Percentiles rank a stretch among this genome's conserved stretches.
Conservation (phyloP, 129 eudicot species). For the Glebionis coronaria region DNA sequence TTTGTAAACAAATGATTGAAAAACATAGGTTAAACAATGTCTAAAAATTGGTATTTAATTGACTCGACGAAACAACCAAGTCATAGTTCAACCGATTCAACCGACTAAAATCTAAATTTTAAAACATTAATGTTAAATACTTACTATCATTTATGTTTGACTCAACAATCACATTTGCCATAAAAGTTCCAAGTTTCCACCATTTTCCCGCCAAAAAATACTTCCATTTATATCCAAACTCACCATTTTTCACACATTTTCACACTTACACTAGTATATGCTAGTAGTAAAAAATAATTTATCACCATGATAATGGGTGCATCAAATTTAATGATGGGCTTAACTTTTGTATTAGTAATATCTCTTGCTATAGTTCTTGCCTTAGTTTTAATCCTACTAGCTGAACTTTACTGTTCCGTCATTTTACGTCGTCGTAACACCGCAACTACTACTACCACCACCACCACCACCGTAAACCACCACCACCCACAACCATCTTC, state of each 20-base stretch:
- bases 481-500: neutral
- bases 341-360: constrained; percentile 56
- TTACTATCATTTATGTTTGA: constrained; percentile 5
- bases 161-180: constrained; percentile 17
- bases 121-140: neutral
- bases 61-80: too few relatives aligned
- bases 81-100: too few relatives aligned
- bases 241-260: constrained; percentile 15
- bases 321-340: too few relatives aligned
- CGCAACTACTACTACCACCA: neutral
- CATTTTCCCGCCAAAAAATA: constrained; percentile 53
- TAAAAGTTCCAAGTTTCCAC: constrained; percentile 1
- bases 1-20: too few relatives aligned
- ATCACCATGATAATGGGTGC: too few relatives aligned
- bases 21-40: too few relatives aligned
- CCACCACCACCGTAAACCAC: neutral
- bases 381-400: constrained; percentile 59
- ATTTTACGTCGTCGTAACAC: constrained; percentile 17
- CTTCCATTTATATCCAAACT: constrained; percentile 28
- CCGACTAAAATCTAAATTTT: too few relatives aligned
- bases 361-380: constrained; percentile 59
- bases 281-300: constrained; percentile 58
- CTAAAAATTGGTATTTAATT: too few relatives aligned
- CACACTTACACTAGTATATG: constrained; percentile 38
- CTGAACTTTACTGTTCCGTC: constrained; percentile 75